These are phyloP conservation scores for Lodderomyces jiufengensis DNA, from an alignment of 1,139 yeast genomes.

Conservation along the genomic window DNA sequence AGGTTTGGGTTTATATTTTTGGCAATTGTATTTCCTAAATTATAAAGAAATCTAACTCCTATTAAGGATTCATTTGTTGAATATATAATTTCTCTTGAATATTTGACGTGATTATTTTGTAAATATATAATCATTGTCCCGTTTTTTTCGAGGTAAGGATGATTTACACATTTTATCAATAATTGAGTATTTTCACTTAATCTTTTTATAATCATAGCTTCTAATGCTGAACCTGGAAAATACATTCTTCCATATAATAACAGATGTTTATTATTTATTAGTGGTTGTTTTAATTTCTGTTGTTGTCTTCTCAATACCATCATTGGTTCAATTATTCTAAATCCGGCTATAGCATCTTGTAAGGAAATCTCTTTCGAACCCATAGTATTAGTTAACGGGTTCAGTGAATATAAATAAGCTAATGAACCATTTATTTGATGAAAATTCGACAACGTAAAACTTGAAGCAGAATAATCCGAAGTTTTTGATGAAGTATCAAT, in stretches of 20 bases:
- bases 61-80: conserved; percentile 88
- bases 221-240: conserved; percentile 83
- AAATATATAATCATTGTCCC: conserved; percentile 66
- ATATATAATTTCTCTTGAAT: conserved; percentile 73
- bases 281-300: neutral
- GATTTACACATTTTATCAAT: conserved; percentile 71
- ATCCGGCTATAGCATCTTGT: conserved; percentile 78
- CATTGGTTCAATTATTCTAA: conserved; percentile 54
- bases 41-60: conserved; percentile 79
- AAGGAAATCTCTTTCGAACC: conserved; percentile 57
- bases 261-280: conserved; percentile 3
- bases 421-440: conserved; percentile 77
- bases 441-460: conserved; percentile 66
- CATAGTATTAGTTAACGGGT: conserved; percentile 47
- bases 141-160: conserved; percentile 54
- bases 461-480: conserved; percentile 68
- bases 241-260: conserved; percentile 74
- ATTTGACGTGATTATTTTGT: conserved; percentile 64
- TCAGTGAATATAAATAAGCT: conserved; percentile 74
- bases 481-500: conserved; percentile 72
- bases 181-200: conserved; percentile 60
- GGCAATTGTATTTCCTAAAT: conserved; percentile 42
- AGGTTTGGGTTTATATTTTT: conserved; percentile 12
- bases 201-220: conserved; percentile 80
- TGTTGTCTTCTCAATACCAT: conserved; percentile 6